These are phyloP conservation scores for Apiospora marii DNA, from an alignment of 2,329 filamentous ascomycete species.

Conservation along the genomic window DNA sequence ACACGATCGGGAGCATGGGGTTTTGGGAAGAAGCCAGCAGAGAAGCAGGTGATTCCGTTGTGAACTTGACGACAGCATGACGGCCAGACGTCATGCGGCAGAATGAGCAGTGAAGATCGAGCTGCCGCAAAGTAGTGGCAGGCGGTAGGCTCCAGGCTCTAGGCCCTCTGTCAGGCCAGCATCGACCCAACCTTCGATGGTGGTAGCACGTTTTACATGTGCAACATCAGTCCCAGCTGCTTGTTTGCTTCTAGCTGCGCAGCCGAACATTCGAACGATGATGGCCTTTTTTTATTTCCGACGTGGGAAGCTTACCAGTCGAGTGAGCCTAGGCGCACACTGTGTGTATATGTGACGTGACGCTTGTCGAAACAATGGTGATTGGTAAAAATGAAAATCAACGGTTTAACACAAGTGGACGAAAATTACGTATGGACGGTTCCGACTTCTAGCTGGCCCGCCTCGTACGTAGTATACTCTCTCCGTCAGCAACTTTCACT, in stretches of 20 bases:
- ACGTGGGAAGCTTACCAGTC: neutral
- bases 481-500: neutral
- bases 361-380: neutral
- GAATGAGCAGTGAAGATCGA: neutral
- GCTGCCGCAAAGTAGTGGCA: neutral
- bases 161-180: neutral
- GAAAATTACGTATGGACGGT: neutral
- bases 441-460: neutral
- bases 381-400: neutral
- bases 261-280: neutral
- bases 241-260: neutral
- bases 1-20: neutral
- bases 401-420: neutral
- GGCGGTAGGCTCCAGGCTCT: neutral
- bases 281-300: neutral
- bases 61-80: constrained; percentile 19
- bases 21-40: neutral
- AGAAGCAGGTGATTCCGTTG: neutral
- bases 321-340: neutral
- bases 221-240: neutral
- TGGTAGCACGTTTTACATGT: constrained; percentile 2
- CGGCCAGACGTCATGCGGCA: constrained; percentile 1
- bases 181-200: neutral
- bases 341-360: constrained; percentile 12
- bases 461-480: neutral